Evolutionary conservation across 2,329 filamentous ascomycete species (phyloP), one percentile per base, ranked within the genome.

Genomic region (Fusarium dimerum): DNA sequence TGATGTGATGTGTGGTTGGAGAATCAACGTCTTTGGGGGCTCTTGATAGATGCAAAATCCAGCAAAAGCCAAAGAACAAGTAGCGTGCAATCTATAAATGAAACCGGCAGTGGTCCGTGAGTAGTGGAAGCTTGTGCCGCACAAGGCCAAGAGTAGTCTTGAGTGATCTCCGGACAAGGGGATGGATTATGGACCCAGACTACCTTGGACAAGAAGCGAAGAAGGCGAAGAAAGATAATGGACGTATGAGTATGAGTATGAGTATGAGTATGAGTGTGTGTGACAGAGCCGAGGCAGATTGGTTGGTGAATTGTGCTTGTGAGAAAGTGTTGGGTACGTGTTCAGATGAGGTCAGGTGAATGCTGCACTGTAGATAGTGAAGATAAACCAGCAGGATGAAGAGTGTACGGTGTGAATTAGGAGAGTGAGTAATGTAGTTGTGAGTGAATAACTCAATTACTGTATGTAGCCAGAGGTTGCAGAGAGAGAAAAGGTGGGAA

Each of bases 241-340:
- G 42, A 50, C 39, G 41, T 49, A 43, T 47, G 38, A 39, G 40
- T n/a, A n/a, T n/a, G n/a, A 26, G 20, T 26, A 26, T 26, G n/a
- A n/a, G n/a, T n/a, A n/a, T n/a, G n/a, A n/a, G n/a, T n/a, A n/a
- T n/a, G n/a, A n/a, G n/a, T n/a, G 20, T 47, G 48, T 50, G 26
- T 41, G 36, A 36, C 26, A 17, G 40, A 40, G 51, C 55, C 51
- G 54, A 57, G 54, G 50, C 36, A 50, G 45, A 26, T 26, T 26
- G 4, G 20, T 26, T 26, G 43, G 17, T 20, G 26, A 42, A 42
- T 29, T 16, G 45, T 47, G 48, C 16, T 38, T 44, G 44, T 43
- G 39, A 34, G 47, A 43, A 32, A 20, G 43, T 34, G 43, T 51
- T 42, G 52, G 44, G 42, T 44, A 39, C 16, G 29, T 18, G 47